Evolutionary conservation across 2,329 filamentous ascomycete genomes (phyloP).

Genomic region (Colletotrichum eleusines): DNA sequence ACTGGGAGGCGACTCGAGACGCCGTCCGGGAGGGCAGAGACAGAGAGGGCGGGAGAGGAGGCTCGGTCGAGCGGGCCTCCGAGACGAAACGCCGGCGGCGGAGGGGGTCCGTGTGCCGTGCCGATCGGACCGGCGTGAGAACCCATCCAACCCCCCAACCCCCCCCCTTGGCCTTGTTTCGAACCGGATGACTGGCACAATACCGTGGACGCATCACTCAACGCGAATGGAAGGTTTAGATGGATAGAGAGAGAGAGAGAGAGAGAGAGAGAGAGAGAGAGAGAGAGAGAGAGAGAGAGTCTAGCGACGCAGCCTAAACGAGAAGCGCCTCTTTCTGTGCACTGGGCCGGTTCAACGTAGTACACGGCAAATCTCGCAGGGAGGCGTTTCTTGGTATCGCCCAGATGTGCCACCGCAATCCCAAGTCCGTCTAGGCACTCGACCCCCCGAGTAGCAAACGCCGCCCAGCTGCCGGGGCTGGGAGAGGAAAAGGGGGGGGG

Average conservation of each 20-base stretch:
- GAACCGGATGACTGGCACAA: too few species aligned
- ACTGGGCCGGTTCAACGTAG: background rate
- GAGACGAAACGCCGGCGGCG: conserved; percentile 33
- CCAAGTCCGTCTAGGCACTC: background rate
- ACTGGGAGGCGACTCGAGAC: background rate
- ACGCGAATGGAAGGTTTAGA: too few species aligned
- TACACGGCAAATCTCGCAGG: background rate
- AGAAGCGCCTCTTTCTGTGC: background rate
- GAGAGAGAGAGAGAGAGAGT: too few species aligned
- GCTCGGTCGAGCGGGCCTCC: background rate
- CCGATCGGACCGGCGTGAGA: background rate
- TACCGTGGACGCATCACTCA: too few species aligned
- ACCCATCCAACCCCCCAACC: too few species aligned
- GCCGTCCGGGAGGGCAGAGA: background rate
- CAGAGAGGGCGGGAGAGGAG: background rate
- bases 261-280: too few species aligned
- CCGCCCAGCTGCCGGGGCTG: too few species aligned
- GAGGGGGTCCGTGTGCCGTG: conserved; percentile 1
- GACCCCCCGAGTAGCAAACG: background rate
- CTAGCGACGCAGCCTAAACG: too few species aligned
- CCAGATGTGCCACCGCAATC: background rate
- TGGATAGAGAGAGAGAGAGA: too few species aligned
- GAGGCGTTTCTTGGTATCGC: background rate
- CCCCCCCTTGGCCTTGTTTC: background rate
- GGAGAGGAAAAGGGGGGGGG: too few species aligned